Base-by-base conservation (phyloP, 495 filamentous ascomycete species). In the Penicillium coprophilum region DNA sequence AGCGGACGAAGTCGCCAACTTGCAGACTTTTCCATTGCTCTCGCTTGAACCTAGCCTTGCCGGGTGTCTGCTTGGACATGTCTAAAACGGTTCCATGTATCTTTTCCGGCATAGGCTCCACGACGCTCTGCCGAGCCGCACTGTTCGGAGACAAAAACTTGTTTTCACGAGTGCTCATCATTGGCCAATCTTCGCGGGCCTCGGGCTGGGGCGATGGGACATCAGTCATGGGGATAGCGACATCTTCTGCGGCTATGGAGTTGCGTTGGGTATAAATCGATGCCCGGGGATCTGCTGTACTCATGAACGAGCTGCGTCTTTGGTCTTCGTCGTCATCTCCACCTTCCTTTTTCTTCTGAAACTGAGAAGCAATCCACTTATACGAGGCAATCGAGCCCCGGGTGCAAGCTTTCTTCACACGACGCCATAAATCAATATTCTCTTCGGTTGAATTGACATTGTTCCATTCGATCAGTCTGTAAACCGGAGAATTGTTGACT, bases 1-100 rank as follows among this genome's bases (percentile, higher is more conserved):
- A 82, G 52, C 95, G 90, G 45, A 99, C 88, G 70, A 96, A 97
- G 71, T 99, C 95, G 36, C 95, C 95, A 41, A 97, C 93, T 62
- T 96, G 86, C 23, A 97, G 81, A 66, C 85, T 96, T 69, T 99
- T 99, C 95, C 95, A 99, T 50, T 83, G 85, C 60, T 96, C 94
- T 59, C 85, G 87, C 69, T 94, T 93, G 71, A 99, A 99, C 45
- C 85, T 81, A 46, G 92, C 87, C 46, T 75, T 84, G 39, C 80
- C 84, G 6, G 82, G 71, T 1, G 77, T 78, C 46, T 81, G 74
- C 54, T 82, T 85, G 41, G 77, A 76, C 39, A 79, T 78, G 53
- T 89, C 82, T 27, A 88, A 71, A 48, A 94, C 76, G 53, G 84
- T 90, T 13, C 87, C 89, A 54, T 82, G 80, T 67, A 82, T 81